Conservation (phyloP, 495 filamentous ascomycete genomes). For the Daldinia vernicosa region DNA sequence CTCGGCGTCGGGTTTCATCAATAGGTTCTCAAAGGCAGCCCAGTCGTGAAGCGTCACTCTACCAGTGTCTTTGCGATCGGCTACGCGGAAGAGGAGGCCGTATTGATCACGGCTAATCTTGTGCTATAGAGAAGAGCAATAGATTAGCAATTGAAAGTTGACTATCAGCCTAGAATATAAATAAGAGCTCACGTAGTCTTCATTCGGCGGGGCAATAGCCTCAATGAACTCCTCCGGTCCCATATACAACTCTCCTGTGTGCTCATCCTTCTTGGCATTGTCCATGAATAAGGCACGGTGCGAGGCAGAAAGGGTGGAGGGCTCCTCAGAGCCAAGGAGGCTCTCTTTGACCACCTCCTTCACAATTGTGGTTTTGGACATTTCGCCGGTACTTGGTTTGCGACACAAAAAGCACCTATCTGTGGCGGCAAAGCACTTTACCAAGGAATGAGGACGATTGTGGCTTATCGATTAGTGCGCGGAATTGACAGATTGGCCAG, state of each 20-base stretch:
- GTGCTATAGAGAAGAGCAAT: conserved; percentile 66
- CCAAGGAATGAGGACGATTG: background rate
- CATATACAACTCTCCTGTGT: conserved; percentile 81
- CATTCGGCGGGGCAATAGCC: conserved; percentile 84
- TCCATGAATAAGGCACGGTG: conserved; percentile 76
- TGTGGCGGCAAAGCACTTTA: conserved; percentile 3
- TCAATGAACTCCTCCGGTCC: conserved; percentile 84
- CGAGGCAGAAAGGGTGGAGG: conserved; percentile 70
- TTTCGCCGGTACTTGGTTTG: conserved; percentile 40
- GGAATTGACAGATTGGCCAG: conserved; percentile 28
- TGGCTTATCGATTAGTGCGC: conserved; percentile 37
- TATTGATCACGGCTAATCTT: conserved; percentile 97
- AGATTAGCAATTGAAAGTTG: conserved; percentile 21
- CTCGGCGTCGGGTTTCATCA: conserved; percentile 94
- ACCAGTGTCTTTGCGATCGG: conserved; percentile 77
- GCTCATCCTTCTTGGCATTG: conserved; percentile 77
- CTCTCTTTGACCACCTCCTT: conserved; percentile 81
- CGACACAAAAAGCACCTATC: conserved; percentile 20
- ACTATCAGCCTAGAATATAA: background rate
- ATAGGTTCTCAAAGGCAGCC: conserved; percentile 90
- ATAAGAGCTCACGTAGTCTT: conserved; percentile 82
- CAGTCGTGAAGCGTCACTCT: conserved; percentile 84
- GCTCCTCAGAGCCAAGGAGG: conserved; percentile 71
- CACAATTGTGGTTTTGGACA: conserved; percentile 44
- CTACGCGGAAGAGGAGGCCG: conserved; percentile 87